A percentile compares a stretch with the other conserved stretches of the same genome.
Conservation (phyloP, 148 eudicot genomes). For the Diospyros lotus region DNA sequence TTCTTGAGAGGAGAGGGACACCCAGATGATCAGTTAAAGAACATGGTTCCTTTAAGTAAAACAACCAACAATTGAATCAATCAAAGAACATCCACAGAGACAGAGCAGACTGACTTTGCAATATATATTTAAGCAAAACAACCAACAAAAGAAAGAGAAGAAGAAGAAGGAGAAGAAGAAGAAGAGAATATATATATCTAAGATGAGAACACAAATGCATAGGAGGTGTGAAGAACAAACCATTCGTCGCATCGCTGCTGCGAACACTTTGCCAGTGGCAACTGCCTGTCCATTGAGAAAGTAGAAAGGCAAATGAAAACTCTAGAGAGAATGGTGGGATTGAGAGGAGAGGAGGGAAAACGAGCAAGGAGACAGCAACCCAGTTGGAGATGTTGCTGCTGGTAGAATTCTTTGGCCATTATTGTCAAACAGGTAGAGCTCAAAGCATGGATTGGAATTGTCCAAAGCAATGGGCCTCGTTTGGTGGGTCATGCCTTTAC, state of each 20-base stretch:
- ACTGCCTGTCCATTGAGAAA: conserved; percentile 44
- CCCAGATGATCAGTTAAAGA: too few species aligned
- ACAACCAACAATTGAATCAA: too few species aligned
- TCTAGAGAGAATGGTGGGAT: conserved; percentile 24
- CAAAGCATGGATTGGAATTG: conserved; percentile 38
- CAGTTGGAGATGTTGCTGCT: conserved; percentile 34
- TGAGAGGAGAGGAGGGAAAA: conserved; percentile 28
- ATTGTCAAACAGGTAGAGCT: conserved; percentile 49
- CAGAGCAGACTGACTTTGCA: too few species aligned
- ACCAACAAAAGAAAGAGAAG: not conserved
- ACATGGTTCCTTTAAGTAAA: too few species aligned
- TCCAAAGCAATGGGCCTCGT: conserved; percentile 33
- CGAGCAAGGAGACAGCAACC: conserved; percentile 22
- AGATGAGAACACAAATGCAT: not conserved
- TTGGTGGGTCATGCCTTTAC: conserved; percentile 38
- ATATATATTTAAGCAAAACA: not conserved
- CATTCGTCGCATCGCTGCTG: conserved; percentile 75
- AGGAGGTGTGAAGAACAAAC: conserved; percentile 35
- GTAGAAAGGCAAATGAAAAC: conserved; percentile 10
- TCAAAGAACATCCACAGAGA: too few species aligned
- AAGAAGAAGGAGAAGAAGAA: not conserved
- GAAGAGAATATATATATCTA: not conserved
- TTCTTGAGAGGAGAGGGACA: not conserved
- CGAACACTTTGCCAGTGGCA: conserved; percentile 47
- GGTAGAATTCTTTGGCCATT: conserved; percentile 32